Evolutionary conservation across 495 filamentous ascomycete genomes (phyloP).

Genomic region (Aspergillus kassunensis): DNA sequence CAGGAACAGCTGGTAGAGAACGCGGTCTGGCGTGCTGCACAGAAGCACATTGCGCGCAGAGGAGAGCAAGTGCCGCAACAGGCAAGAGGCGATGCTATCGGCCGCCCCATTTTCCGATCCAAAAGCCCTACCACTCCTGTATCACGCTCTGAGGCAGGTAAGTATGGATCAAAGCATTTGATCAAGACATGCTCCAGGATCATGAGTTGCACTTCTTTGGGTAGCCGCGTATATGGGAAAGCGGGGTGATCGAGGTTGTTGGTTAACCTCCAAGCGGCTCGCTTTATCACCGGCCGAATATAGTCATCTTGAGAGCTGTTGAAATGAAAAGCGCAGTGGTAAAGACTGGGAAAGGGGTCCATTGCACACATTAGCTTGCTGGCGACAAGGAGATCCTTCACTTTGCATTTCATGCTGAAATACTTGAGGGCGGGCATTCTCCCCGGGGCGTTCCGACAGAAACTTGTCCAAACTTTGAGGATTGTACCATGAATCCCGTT

Average conservation of each 20-base stretch:
- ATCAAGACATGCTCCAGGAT: constrained; percentile 21
- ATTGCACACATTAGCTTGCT: constrained; percentile 14
- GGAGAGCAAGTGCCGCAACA: constrained; percentile 26
- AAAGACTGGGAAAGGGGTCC: constrained; percentile 17
- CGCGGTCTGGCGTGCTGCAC: constrained; percentile 16
- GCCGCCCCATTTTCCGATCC: constrained; percentile 12
- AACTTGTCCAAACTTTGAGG: constrained; percentile 17
- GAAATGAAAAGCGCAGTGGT: constrained; percentile 22
- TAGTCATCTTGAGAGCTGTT: constrained; percentile 10
- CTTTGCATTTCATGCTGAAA: constrained; percentile 24
- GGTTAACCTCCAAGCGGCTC: constrained; percentile 18
- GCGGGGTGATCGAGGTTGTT: constrained; percentile 6
- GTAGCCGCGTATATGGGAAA: constrained; percentile 24
- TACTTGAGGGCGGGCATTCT: constrained; percentile 15
- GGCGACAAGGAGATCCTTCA: constrained; percentile 19
- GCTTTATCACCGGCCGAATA: constrained; percentile 15
- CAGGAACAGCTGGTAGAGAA: constrained; percentile 25
- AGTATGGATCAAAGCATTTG: constrained; percentile 14
- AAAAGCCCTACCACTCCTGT: constrained; percentile 13
- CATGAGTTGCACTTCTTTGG: constrained; percentile 26
- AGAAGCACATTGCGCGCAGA: constrained; percentile 22
- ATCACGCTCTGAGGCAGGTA: constrained; percentile 4
- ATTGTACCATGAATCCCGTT: constrained; percentile 11
- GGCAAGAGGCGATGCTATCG: constrained; percentile 2
- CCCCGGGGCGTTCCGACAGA: constrained; percentile 14